Base-by-base conservation (phyloP, 1,284 basidiomycete species). In the Filobasidium uniguttulatum region DNA sequence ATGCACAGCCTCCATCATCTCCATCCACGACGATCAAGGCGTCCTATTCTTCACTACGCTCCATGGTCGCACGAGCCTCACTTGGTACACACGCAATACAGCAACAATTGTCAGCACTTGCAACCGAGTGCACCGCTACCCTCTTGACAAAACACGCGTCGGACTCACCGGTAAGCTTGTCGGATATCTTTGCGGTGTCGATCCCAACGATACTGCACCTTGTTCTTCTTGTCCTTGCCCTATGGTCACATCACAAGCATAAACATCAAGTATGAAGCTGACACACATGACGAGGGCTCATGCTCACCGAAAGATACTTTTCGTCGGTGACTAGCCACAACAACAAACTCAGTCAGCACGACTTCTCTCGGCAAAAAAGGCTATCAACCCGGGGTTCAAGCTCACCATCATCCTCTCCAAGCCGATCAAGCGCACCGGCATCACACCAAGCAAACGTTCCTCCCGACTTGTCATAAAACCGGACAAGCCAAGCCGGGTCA, bases 391-490 rank as follows among this genome's bases (percentile, higher is more conserved):
- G n/a, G 23, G 12, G n/a, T 38, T 17, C 15, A 43, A 14, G 5
- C 37, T 59, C 55, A 82, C 81, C 71, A 56, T 73, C 62, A 57
- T 77, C 71, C 57, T 79, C 79, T 5, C 78, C 78, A 1, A 85
- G 66, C 46, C 74, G 53, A 22, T 74, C 70, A 12, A 85, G 65
- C 49, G 71, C 73, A 30, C 73, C 73, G 15, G 67, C 53, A 3
- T 69, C 60, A 10, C 81, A 69, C 71, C 73, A 79, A 62, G 76
- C 75, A 76, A 78, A 85, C 48, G 77, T 76, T 44, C 68, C 67
- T 1, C 68, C 58, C n/a, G n/a, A n/a, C 48, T 74, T 73, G 60
- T 85, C 83, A 62, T 73, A 85, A 67, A 83, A 87, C 46, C 76
- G 76, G 15, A 85, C 73, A 36, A 84, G 72, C 58, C 54, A 77